These are phyloP conservation scores for Trypanosoma cruzi DNA, from an alignment of 208 protist genomes.

Conservation along the genomic window DNA sequence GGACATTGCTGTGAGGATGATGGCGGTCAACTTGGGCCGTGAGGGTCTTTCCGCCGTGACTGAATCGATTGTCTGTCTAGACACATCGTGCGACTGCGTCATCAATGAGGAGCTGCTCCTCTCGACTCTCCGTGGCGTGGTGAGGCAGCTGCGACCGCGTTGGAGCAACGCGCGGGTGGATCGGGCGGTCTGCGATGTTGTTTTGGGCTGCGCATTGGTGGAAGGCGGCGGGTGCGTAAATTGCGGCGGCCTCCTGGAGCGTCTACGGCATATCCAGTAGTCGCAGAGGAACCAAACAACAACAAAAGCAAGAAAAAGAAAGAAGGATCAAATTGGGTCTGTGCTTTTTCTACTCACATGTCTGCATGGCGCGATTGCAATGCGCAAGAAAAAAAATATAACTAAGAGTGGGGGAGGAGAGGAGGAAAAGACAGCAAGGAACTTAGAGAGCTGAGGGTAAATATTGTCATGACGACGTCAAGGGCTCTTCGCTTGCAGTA, in stretches of 20 bases:
- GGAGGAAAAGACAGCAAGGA: not conserved
- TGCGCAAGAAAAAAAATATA: not conserved
- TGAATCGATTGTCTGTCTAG: not conserved
- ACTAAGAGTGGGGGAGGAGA: not conserved
- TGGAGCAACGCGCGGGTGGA: conserved; percentile 7
- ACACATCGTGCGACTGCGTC: not conserved
- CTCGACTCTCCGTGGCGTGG: not conserved
- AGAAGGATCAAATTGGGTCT: not conserved
- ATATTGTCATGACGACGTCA: not conserved
- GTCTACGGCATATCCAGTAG: conserved; percentile 1
- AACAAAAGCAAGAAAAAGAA: not conserved
- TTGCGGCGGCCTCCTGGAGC: conserved; percentile 8
- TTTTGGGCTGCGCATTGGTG: conserved; percentile 4
- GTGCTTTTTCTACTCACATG: not conserved
- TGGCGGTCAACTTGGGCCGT: conserved; percentile 5
- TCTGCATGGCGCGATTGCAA: not conserved
- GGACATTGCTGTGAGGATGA: conserved; percentile 6
- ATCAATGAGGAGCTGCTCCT: conserved; percentile 4
- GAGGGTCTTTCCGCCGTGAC: conserved; percentile 2
- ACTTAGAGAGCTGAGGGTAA: not conserved
- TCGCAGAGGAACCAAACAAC: not conserved
- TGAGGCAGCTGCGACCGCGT: not conserved
- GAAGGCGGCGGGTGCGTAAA: not conserved
- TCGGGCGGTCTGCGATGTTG: conserved; percentile 1
- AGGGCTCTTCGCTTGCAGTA: not conserved